Conservation (phyloP, 2,329 filamentous ascomycete species). For the Zymoseptoria brevis region DNA sequence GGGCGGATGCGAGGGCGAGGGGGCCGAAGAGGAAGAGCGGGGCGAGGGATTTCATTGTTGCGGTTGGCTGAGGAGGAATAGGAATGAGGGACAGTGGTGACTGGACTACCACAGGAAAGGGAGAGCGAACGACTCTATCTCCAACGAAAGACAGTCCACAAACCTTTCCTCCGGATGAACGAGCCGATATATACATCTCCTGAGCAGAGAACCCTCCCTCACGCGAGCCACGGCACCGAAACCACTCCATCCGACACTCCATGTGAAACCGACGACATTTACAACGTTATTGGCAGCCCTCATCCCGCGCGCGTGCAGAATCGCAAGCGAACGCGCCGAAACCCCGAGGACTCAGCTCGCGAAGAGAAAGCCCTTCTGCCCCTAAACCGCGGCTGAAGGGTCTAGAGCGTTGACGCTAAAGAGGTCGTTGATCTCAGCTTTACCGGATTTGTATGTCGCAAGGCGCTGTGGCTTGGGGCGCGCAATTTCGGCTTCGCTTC, state of each 20-base stretch:
- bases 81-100: conserved; percentile 4
- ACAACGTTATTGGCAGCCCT: not conserved
- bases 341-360: no score
- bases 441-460: not conserved
- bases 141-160: not conserved
- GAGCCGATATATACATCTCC: not conserved
- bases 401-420: not conserved
- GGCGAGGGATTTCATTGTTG: conserved; percentile 11
- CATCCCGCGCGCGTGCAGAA: not conserved
- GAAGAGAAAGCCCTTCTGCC: not conserved
- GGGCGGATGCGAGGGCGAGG: conserved; percentile 11
- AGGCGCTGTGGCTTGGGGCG: not conserved
- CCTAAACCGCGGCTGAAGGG: not conserved
- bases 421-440: no score
- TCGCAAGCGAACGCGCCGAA: not conserved
- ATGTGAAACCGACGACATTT: no score
- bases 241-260: no score
- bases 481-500: not conserved
- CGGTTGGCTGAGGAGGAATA: not conserved
- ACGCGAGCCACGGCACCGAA: not conserved
- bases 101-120: not conserved
- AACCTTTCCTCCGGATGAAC: not conserved
- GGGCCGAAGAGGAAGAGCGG: conserved; percentile 6
- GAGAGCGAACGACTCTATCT: not conserved
- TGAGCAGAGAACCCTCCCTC: not conserved